A percentile compares a stretch with the other conserved stretches of the same genome.
These are phyloP conservation scores for Cavenderia fasciculata DNA, from an alignment of 78 protist genomes.

Conservation along the genomic window DNA sequence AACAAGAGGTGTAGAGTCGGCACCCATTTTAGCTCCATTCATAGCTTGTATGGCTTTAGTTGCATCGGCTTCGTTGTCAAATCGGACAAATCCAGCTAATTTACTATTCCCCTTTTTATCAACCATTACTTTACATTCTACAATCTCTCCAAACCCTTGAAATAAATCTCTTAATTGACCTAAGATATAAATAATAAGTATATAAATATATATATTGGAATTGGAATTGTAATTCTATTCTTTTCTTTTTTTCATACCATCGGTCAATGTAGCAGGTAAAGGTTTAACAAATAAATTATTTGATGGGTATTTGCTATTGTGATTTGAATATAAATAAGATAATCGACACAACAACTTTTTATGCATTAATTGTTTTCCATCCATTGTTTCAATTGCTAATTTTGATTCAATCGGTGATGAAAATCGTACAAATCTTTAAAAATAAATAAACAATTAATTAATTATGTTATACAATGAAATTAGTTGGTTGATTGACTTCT, in stretches of 20 bases:
- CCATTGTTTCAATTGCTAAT: slow-evolving; percentile 34
- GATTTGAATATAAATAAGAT: slow-evolving; percentile 58
- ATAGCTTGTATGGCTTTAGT: slow-evolving; percentile 39
- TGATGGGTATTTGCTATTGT: slow-evolving; percentile 59
- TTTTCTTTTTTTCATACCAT: slow-evolving; percentile 26
- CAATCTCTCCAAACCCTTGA: slow-evolving; percentile 39
- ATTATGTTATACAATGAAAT: background rate
- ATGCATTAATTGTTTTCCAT: slow-evolving; percentile 39
- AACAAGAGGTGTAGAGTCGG: slow-evolving; percentile 19
- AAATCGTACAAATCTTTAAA: slow-evolving; percentile 61
- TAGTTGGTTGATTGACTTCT: background rate
- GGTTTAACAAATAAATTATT: slow-evolving; percentile 73
- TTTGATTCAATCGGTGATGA: slow-evolving; percentile 25
- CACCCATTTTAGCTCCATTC: slow-evolving; percentile 31
- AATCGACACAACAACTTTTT: slow-evolving; percentile 63
- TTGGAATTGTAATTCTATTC: background rate
- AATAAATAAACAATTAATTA: too few relatives aligned
- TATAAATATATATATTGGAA: background rate
- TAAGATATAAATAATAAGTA: background rate
- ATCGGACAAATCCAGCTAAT: slow-evolving; percentile 75
- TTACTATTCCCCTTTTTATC: slow-evolving; percentile 67
- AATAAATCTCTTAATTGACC: slow-evolving; percentile 59
- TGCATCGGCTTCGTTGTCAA: slow-evolving; percentile 48
- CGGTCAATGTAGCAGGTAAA: slow-evolving; percentile 44
- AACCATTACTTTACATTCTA: slow-evolving; percentile 70